Evolutionary conservation across 306 rosid species (phyloP).

Genomic region (Malus fusca): DNA sequence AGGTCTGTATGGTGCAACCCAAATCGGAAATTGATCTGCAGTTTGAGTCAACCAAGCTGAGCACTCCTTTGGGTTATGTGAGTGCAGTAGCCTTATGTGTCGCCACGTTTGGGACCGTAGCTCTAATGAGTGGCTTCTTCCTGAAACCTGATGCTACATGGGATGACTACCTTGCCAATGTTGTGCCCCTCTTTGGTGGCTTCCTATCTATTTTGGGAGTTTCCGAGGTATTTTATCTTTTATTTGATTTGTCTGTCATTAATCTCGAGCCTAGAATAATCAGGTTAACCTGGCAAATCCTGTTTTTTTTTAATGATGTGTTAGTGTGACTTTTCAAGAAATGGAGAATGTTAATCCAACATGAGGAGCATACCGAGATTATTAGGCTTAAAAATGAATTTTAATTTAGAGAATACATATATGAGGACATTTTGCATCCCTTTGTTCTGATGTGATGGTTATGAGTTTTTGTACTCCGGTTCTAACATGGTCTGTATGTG

Average conservation of each 20-base stretch:
- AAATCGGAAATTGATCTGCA: constrained; percentile 90
- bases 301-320: too few species aligned
- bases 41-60: constrained; percentile 68
- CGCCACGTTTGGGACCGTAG: constrained; percentile 83
- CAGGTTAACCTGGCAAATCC: neutral
- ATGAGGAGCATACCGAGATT: neutral
- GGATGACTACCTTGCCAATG: constrained; percentile 72
- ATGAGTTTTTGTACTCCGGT: neutral
- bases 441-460: neutral
- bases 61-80: constrained; percentile 73
- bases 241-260: neutral
- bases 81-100: constrained; percentile 62
- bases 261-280: neutral
- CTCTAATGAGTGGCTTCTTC: constrained; percentile 88
- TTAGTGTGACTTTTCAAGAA: too few species aligned
- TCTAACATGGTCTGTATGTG: neutral
- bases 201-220: constrained; percentile 73
- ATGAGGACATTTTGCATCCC: neutral
- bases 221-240: constrained; percentile 59
- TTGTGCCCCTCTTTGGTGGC: constrained; percentile 84
- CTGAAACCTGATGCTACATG: constrained; percentile 82
- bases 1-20: constrained; percentile 95
- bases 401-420: neutral
- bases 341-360: neutral
- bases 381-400: neutral